A percentile compares a stretch with the other conserved stretches of the same genome.
phyloP scores from a whole-genome alignment of 306 rosid species.

The Lupinus albus region DNA sequence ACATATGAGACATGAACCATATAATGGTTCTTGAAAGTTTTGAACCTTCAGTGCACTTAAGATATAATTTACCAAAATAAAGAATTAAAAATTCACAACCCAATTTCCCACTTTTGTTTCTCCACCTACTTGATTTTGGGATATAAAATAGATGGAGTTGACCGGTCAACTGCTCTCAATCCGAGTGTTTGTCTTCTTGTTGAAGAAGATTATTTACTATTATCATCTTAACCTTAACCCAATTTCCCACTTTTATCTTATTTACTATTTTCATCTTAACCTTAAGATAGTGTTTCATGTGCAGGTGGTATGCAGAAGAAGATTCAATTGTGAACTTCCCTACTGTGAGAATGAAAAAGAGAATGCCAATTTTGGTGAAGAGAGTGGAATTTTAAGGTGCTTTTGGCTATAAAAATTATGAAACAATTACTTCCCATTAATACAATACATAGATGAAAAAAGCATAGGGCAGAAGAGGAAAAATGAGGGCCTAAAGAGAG shows the following conservation, averaged over 20 bases:
- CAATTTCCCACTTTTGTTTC: no score
- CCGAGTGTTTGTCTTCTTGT: constrained; percentile 25
- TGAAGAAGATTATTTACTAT: background rate
- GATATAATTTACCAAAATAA: background rate
- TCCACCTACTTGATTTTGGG: background rate
- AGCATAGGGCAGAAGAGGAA: background rate
- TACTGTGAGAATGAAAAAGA: constrained; percentile 35
- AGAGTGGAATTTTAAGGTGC: constrained; percentile 18
- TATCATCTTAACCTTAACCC: background rate
- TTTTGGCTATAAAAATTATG: background rate
- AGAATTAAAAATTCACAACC: no score
- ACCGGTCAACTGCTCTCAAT: background rate
- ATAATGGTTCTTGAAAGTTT: constrained; percentile 14
- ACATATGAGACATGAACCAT: no score
- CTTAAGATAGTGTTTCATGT: constrained; percentile 4
- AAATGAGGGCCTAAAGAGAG: background rate
- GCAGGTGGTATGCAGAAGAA: constrained; percentile 36
- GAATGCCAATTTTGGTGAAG: constrained; percentile 34
- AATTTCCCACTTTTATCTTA: no score
- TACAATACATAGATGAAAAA: background rate
- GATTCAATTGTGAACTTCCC: constrained; percentile 37
- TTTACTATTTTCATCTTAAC: background rate
- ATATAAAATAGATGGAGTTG: background rate
- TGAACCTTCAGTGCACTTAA: constrained; percentile 2
- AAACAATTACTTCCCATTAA: background rate